Evolutionary conservation across 2,329 filamentous ascomycete genomes (phyloP).

Genomic region (Colletotrichum godetiae): DNA sequence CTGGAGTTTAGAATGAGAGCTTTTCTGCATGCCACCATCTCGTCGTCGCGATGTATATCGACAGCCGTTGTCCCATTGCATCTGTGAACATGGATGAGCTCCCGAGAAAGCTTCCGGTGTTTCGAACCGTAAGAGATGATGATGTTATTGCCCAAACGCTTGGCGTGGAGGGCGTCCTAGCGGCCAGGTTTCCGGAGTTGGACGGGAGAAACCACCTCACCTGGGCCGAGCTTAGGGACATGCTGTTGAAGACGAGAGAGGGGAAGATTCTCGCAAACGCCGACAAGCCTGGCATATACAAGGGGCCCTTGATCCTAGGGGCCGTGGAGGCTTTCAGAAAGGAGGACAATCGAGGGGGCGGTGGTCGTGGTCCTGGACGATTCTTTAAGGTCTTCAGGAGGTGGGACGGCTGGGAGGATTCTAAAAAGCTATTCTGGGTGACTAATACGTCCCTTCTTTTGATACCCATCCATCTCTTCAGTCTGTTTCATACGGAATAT

Average conservation of each 20-base stretch:
- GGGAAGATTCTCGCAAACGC: not conserved
- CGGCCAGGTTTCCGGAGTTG: not conserved
- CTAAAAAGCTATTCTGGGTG: no score
- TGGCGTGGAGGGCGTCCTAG: no score
- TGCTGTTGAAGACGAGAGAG: not conserved
- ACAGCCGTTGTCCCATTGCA: no score
- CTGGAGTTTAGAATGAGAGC: not conserved
- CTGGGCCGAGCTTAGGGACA: not conserved
- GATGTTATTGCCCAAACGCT: not conserved
- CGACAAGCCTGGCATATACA: not conserved
- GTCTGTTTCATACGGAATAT: no score
- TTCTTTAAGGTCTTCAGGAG: no score
- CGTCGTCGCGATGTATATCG: not conserved
- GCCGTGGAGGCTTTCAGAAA: conserved; percentile 5
- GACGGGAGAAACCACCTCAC: not conserved
- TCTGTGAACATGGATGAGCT: not conserved
- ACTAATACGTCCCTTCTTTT: no score
- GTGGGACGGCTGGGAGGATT: no score
- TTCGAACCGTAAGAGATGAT: not conserved
- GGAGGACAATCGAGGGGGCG: no score
- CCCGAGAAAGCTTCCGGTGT: not conserved
- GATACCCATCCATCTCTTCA: no score
- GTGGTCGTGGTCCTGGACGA: no score
- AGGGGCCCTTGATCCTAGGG: not conserved
- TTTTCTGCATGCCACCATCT: not conserved